Percentiles rank a stretch among this genome's conserved stretches.
Evolutionary conservation across 495 filamentous ascomycete genomes (phyloP).

Genomic region (Hypoxylon trugodes): DNA sequence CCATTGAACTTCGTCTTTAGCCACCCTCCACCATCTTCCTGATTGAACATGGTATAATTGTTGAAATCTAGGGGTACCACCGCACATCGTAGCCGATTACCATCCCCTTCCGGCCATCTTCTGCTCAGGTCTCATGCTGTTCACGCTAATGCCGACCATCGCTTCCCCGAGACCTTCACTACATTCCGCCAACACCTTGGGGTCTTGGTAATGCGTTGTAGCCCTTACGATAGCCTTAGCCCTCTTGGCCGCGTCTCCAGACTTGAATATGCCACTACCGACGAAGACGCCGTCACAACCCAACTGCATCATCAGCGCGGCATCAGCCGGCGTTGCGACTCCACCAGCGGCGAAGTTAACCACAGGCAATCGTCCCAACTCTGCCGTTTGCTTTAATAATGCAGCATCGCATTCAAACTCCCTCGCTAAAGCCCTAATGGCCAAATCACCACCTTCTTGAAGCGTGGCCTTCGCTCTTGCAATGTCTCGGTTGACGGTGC

Average conservation of each 20-base stretch:
- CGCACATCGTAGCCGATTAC: slow-evolving; percentile 7
- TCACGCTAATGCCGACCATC: slow-evolving; percentile 93
- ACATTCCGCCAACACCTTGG: slow-evolving; percentile 87
- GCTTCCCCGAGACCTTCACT: slow-evolving; percentile 88
- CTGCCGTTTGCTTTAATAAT: slow-evolving; percentile 83
- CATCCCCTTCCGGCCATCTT: slow-evolving; percentile 83
- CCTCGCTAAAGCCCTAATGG: slow-evolving; percentile 79
- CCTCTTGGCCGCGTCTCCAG: slow-evolving; percentile 83
- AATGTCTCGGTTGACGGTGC: slow-evolving; percentile 87
- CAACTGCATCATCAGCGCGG: slow-evolving; percentile 98
- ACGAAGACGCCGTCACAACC: slow-evolving; percentile 99
- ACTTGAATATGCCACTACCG: slow-evolving; percentile 97
- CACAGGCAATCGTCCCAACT: slow-evolving; percentile 88
- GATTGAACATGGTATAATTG: slow-evolving; percentile 5
- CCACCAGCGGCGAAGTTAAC: slow-evolving; percentile 99
- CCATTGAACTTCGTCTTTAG: no score
- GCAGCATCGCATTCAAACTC: slow-evolving; percentile 79
- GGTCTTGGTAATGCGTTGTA: slow-evolving; percentile 85
- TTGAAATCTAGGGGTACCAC: slow-evolving; percentile 17
- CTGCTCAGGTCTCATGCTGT: slow-evolving; percentile 73
- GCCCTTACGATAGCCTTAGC: slow-evolving; percentile 96
- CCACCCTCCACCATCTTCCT: neutral
- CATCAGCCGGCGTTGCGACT: slow-evolving; percentile 94
- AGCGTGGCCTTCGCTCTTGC: slow-evolving; percentile 72
- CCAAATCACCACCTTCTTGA: slow-evolving; percentile 64